Conservation (phyloP, 1,284 basidiomycete species). For the Pseudozyma hubeiensis region DNA sequence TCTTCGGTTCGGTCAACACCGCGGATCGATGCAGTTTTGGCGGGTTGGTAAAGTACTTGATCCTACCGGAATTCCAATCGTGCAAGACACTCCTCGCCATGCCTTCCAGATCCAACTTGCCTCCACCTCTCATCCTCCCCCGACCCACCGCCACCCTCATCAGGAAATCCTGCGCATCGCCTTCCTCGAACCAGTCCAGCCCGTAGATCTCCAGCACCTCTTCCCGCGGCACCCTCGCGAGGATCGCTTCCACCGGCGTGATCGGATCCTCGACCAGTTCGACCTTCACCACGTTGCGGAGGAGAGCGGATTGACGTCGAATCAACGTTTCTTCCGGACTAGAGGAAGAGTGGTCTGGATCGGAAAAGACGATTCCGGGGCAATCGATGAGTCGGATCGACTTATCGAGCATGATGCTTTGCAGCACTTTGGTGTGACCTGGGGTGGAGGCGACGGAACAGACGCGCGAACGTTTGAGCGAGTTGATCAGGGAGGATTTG, state of each 20-base stretch:
- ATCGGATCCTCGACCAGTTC: slow-evolving; percentile 92
- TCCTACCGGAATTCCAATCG: slow-evolving; percentile 97
- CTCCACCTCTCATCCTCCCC: slow-evolving; percentile 76
- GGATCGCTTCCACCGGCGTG: slow-evolving; percentile 71
- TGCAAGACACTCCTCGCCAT: slow-evolving; percentile 85
- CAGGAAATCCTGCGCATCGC: slow-evolving; percentile 81
- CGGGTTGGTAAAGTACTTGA: slow-evolving; percentile 85
- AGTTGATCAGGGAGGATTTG: slow-evolving; percentile 95
- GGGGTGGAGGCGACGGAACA: slow-evolving; percentile 95
- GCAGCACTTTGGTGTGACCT: slow-evolving; percentile 93
- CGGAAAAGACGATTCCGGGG: slow-evolving; percentile 82
- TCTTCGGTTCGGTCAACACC: slow-evolving; percentile 12
- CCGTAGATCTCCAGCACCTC: slow-evolving; percentile 58
- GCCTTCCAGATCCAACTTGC: slow-evolving; percentile 86
- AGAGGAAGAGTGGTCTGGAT: slow-evolving; percentile 6
- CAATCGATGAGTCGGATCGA: slow-evolving; percentile 93
- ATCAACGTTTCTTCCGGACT: slow-evolving; percentile 57
- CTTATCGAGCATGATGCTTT: slow-evolving; percentile 91
- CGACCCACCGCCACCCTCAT: slow-evolving; percentile 88
- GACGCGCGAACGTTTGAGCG: slow-evolving; percentile 77
- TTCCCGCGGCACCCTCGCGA: slow-evolving; percentile 55
- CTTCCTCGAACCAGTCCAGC: slow-evolving; percentile 67
- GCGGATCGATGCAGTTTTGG: slow-evolving; percentile 71
- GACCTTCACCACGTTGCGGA: slow-evolving; percentile 92
- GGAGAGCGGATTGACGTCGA: slow-evolving; percentile 49